Conservation (phyloP, 306 rosid genomes). For the Glycine soja region DNA sequence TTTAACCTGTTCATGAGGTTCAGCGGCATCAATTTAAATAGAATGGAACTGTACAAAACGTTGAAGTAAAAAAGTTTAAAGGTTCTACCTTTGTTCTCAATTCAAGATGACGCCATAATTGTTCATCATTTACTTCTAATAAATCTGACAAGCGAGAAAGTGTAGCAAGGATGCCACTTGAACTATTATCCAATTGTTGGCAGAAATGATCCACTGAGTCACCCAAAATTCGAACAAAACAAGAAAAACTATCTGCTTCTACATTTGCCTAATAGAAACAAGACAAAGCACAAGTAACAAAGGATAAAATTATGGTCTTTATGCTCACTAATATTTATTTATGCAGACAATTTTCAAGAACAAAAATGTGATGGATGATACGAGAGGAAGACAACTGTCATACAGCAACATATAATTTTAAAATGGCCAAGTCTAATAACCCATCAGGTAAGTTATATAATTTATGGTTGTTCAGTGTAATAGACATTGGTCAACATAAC, state of each 20-base stretch:
- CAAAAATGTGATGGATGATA: constrained; percentile 14
- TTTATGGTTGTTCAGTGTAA: constrained; percentile 20
- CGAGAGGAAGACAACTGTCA: background rate
- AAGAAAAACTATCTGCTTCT: constrained; percentile 87
- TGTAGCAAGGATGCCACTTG: constrained; percentile 78
- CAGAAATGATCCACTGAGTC: constrained; percentile 90
- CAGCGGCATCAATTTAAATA: constrained; percentile 35
- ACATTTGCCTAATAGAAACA: constrained; percentile 62
- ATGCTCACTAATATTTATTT: background rate
- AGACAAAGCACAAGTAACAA: constrained; percentile 23
- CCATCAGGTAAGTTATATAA: constrained; percentile 7
- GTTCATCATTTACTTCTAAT: constrained; percentile 69
- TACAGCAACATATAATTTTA: background rate
- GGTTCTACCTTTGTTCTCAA: constrained; percentile 66
- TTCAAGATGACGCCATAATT: constrained; percentile 86
- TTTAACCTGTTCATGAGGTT: constrained; percentile 60
- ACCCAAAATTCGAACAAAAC: constrained; percentile 78
- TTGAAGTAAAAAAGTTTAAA: constrained; percentile 7
- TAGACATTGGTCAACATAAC: background rate
- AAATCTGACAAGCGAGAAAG: constrained; percentile 72
- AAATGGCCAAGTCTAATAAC: background rate
- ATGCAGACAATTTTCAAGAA: constrained; percentile 31
- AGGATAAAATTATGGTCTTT: constrained; percentile 13
- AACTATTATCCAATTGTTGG: constrained; percentile 78
- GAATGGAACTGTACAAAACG: constrained; percentile 27